phyloP scores from a whole-genome alignment of 2,329 filamentous ascomycete species.

The Calonectria pteridis region DNA sequence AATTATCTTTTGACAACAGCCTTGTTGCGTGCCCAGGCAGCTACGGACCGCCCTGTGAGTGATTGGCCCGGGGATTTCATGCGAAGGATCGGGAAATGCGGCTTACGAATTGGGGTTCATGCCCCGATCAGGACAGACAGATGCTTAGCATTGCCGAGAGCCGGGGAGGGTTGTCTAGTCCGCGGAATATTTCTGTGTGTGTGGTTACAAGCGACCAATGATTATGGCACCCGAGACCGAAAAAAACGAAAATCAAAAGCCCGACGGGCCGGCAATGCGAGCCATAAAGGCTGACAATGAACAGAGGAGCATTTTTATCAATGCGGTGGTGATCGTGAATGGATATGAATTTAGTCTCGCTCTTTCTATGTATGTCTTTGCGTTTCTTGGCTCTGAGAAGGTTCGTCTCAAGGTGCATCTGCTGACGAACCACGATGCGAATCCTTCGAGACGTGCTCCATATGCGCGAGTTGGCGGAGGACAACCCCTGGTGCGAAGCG shows the following conservation, averaged over 20 bases:
- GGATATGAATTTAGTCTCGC: not conserved
- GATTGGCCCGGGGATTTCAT: not conserved
- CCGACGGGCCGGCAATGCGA: not conserved
- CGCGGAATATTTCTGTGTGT: not conserved
- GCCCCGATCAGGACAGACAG: not conserved
- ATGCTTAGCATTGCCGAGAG: not conserved
- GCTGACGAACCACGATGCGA: conserved; percentile 6
- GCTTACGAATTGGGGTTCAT: not conserved
- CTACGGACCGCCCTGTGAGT: not conserved
- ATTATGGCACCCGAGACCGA: not conserved
- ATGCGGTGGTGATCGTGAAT: not conserved
- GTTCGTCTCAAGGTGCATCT: not conserved
- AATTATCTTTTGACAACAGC: not conserved
- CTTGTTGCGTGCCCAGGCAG: too few species aligned
- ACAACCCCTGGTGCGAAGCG: not conserved
- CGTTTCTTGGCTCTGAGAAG: not conserved
- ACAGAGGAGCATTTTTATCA: not conserved
- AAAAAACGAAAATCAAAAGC: not conserved
- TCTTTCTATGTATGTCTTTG: not conserved
- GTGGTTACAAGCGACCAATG: not conserved
- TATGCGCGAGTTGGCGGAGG: conserved; percentile 1
- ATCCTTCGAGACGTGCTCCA: not conserved
- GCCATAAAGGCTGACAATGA: not conserved
- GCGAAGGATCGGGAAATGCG: not conserved
- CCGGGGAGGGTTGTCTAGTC: not conserved